Base-by-base conservation (phyloP, 129 eudicot genomes). In the Pittosporum tobira region DNA sequence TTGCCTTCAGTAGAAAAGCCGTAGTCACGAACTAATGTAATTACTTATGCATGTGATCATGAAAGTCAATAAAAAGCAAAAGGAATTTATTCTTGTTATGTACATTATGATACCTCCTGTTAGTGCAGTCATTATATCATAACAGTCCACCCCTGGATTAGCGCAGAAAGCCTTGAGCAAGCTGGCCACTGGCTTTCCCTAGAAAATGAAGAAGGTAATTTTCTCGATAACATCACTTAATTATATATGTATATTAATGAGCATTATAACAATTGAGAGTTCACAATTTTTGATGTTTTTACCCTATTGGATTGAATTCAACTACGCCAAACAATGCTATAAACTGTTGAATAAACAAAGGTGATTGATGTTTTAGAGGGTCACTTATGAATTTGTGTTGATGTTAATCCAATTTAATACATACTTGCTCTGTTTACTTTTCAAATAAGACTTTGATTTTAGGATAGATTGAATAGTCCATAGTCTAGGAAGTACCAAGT, bases 251-350 rank as follows among this genome's bases (percentile, higher is more conserved):
- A 34, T 0, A 7, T 34, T 5, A 0, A 34, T 48, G 20, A 9
- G 20, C 1, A 5, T 20, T 48, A 21, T 16, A 56, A 12, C 22
- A 37, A 57, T 10, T 8, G 13, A 43, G 15, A 27, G n/a, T 47
- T 14, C 14, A n/a, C n/a, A n/a, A n/a, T n/a, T n/a, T n/a, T n/a
- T 37, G 30, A 40, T n/a, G n/a, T n/a, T 2, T 37, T 70, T 80
- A 84, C 94, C 94, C 84, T 63, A 66, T 80, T 14, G 88, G 94
- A 69, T 80, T 68, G 64, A 84, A 80, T 65, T 84, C 88, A 16
- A 88, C 83, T 3, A 85, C 81, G 21, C 94, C 94, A 52, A 81
- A 69, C 1, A 75, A 30, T 47, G 73, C 61, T 21, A 81, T 75
- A 62, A 81, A 64, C 87, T 84, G 88, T 44, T 15, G 13, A 76